These are phyloP conservation scores for Discostella stelligera DNA, from an alignment of 352 stramenopile species.

Conservation along the genomic window DNA sequence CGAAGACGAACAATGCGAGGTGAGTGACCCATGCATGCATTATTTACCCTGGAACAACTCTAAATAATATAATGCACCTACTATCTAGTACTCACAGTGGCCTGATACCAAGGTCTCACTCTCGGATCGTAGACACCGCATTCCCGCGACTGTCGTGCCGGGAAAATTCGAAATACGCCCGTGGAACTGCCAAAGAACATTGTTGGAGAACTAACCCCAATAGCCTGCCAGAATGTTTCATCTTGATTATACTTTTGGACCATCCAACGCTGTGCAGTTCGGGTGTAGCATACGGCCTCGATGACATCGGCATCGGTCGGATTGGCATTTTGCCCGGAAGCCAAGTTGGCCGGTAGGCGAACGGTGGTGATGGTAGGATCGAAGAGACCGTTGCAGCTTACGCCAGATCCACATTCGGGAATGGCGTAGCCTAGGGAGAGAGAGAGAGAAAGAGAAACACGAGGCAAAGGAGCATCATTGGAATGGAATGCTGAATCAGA, in stretches of 20 bases:
- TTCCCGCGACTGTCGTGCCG: conserved; percentile 28
- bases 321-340: conserved; percentile 25
- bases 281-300: conserved; percentile 36
- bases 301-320: conserved; percentile 31
- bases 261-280: conserved; percentile 41
- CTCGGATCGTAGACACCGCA: conserved; percentile 49
- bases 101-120: conserved; percentile 48
- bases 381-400: conserved; percentile 38
- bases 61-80: conserved; percentile 9
- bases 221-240: conserved; percentile 26
- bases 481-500: background rate
- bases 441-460: background rate
- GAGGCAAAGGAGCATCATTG: background rate
- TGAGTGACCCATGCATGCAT: too few species aligned
- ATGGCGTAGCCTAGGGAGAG: conserved; percentile 17
- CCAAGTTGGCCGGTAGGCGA: conserved; percentile 19
- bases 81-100: conserved; percentile 2
- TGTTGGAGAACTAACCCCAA: conserved; percentile 31
- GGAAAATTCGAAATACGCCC: conserved; percentile 51
- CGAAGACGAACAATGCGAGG: background rate
- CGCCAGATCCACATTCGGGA: conserved; percentile 29
- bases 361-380: conserved; percentile 36
- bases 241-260: conserved; percentile 43
- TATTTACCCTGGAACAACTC: background rate
- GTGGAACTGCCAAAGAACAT: conserved; percentile 46